Evolutionary conservation across 371 early-diverging fungal species (phyloP), one percentile per base, ranked within the genome.

Genomic region (Rhizopus microsporus): DNA sequence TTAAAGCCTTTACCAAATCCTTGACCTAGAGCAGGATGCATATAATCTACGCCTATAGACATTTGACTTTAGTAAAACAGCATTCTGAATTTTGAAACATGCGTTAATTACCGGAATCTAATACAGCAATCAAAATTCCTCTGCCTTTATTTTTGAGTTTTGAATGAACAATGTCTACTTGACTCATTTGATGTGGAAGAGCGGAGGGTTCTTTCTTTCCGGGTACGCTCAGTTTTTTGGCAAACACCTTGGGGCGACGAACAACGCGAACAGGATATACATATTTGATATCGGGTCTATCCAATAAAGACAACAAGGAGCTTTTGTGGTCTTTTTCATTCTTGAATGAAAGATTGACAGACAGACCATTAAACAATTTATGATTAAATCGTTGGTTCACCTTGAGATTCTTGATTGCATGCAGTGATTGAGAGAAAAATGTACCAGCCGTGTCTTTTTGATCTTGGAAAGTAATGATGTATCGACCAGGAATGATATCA

Each of bases 21-120:
- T 8, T 86, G 85, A 32, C 88, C 88, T 15, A 90, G 63, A 4
- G 87, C 88, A 9, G 88, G 87, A 47, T 90, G 91, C 53, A 54
- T 65, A 59, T 78, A 84, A 37, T 84, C 81, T 16, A 83, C 63
- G 31, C 89, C 83, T 54, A 44, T 71, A 75, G 15, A 44, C 2
- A 31, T 7, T 12, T 50, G 23, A 23, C 0, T 37, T 33, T 9
- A 33, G 7, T 15, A 50, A 0, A 35, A 35, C 3, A 35, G 16
- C 5, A 9, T 4, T 23, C 15, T 3, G 8, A 7, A 7, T 3
- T 30, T 7, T 5, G 8, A 29, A 30, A 43, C 1, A 12, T 46
- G 29, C 29, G 9, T 47, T 72, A 17, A 37, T 38, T 66, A 64
- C 89, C 89, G 3, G 87, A 71, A 51, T 88, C 90, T 37, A 89